These are phyloP conservation scores for Colletotrichum plurivorum DNA, from an alignment of 2,329 filamentous ascomycete species.

Conservation along the genomic window DNA sequence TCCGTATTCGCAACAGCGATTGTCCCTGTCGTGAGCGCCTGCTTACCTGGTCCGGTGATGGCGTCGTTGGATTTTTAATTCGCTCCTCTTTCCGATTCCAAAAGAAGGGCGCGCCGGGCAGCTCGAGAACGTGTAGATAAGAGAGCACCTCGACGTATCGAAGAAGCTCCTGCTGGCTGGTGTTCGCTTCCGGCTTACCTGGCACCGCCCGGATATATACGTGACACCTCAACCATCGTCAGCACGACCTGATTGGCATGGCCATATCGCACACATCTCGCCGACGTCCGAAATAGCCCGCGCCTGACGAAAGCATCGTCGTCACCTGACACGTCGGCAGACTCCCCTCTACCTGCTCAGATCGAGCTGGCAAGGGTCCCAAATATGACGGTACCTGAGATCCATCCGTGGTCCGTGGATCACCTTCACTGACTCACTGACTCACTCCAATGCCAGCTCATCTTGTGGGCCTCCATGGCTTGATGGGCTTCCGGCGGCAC, in stretches of 20 bases:
- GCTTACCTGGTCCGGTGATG: neutral
- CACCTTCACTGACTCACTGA: constrained; percentile 33
- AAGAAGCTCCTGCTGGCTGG: constrained; percentile 9
- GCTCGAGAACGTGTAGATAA: constrained; percentile 15
- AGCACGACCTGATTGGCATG: constrained; percentile 30
- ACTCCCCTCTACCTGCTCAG: neutral
- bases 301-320: constrained; percentile 22
- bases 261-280: neutral
- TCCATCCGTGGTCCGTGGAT: constrained; percentile 30
- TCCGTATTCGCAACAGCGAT: constrained; percentile 3
- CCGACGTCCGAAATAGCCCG: neutral
- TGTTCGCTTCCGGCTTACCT: constrained; percentile 30
- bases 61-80: constrained; percentile 7
- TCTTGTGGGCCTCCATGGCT: constrained; percentile 33
- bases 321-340: constrained; percentile 17
- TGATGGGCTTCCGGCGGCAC: constrained; percentile 20
- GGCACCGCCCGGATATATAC: constrained; percentile 36
- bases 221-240: constrained; percentile 33
- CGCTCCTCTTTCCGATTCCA: neutral
- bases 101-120: neutral
- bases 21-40: neutral
- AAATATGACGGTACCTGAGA: constrained; percentile 34
- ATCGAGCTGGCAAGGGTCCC: constrained; percentile 14
- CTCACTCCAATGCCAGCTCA: constrained; percentile 36
- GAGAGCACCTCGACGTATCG: neutral